These are phyloP conservation scores for Sugiyamaella smithiae DNA, from an alignment of 805 yeast species.

Conservation along the genomic window DNA sequence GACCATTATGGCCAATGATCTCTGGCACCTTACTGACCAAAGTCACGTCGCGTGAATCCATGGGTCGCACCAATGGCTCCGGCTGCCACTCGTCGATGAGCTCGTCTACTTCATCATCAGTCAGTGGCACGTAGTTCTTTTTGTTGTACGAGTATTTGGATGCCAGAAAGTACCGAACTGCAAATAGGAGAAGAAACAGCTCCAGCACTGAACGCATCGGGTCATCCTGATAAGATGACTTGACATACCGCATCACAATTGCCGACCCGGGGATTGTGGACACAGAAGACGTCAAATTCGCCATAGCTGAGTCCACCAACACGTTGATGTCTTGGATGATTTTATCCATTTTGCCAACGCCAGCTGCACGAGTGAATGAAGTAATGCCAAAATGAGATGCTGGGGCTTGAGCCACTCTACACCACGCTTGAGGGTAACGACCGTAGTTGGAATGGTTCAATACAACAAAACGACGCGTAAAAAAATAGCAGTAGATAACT, in stretches of 20 bases:
- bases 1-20: slow-evolving; percentile 53
- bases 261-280: slow-evolving; percentile 39
- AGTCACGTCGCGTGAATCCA: slow-evolving; percentile 56
- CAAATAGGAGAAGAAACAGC: slow-evolving; percentile 70
- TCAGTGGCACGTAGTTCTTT: slow-evolving; percentile 57
- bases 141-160: slow-evolving; percentile 74
- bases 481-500: no score
- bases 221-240: slow-evolving; percentile 86
- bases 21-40: slow-evolving; percentile 62
- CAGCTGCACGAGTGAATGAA: background rate
- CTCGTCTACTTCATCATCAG: slow-evolving; percentile 66
- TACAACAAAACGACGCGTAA: no score
- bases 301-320: slow-evolving; percentile 19
- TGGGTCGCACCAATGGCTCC: slow-evolving; percentile 65
- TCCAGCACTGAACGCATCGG: slow-evolving; percentile 88
- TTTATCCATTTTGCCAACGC: slow-evolving; percentile 19
- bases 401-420: background rate
- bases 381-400: background rate
- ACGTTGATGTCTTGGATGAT: slow-evolving; percentile 22
- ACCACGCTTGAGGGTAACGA: background rate
- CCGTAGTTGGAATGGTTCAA: background rate
- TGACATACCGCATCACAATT: slow-evolving; percentile 57
- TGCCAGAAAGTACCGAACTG: slow-evolving; percentile 76
- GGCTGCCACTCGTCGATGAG: slow-evolving; percentile 91
- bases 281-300: slow-evolving; percentile 10